A percentile compares a stretch with the other conserved stretches of the same genome.
Conservation (phyloP, 805 yeast species). For the Pichia manshurica region DNA sequence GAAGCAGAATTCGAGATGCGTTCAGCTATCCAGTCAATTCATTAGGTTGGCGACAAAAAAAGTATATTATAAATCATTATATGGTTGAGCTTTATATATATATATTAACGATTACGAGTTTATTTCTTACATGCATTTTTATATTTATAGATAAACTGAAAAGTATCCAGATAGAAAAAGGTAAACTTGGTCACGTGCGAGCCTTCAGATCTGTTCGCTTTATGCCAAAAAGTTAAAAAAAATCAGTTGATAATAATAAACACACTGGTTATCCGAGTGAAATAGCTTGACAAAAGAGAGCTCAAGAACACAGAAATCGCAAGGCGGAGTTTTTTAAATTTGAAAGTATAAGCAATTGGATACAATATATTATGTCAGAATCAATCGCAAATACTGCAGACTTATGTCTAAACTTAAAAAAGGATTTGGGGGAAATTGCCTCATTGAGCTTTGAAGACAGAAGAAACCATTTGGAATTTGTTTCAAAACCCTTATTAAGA, state of each 20-base stretch:
- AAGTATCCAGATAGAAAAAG: no score
- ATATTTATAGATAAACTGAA: no score
- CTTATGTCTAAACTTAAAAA: neutral
- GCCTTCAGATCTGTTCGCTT: no score
- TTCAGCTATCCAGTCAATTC: neutral
- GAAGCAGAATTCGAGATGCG: conserved; percentile 3
- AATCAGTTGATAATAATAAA: neutral
- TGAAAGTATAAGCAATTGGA: no score
- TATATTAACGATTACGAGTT: no score
- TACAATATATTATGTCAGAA: neutral
- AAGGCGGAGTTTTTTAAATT: no score
- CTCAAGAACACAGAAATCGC: no score
- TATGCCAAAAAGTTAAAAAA: no score
- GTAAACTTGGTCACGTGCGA: no score
- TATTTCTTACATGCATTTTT: no score
- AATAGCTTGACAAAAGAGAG: no score
- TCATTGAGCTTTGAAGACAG: neutral
- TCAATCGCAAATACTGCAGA: neutral
- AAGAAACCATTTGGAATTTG: neutral
- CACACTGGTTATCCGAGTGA: neutral
- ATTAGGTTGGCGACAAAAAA: neutral
- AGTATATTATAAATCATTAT: neutral
- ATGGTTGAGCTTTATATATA: neutral
- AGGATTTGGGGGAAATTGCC: neutral
- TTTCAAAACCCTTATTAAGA: conserved; percentile 5